These are phyloP conservation scores for Creolimax fragrantissima DNA, from an alignment of 78 protist species.

Conservation along the genomic window DNA sequence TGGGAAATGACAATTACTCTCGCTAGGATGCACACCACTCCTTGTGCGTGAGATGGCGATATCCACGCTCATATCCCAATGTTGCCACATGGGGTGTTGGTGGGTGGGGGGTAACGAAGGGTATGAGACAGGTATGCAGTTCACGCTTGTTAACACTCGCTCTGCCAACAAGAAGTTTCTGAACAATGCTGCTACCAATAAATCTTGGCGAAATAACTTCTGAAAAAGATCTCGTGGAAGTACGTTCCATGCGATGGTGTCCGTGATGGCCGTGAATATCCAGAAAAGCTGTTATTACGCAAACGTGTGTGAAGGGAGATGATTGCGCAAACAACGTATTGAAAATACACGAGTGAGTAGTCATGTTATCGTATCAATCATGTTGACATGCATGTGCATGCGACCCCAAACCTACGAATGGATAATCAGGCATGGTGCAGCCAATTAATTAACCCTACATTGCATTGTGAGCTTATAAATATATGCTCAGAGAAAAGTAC, in stretches of 20 bases:
- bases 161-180: conserved; percentile 95
- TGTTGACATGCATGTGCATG: too few species aligned
- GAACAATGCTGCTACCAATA: conserved; percentile 84
- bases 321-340: too few species aligned
- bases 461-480: too few species aligned
- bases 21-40: neutral
- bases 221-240: conserved; percentile 76
- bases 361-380: too few species aligned
- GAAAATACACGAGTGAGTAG: too few species aligned
- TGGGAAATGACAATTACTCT: neutral
- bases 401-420: too few species aligned
- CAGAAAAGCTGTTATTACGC: conserved; percentile 76
- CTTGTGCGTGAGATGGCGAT: neutral
- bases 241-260: conserved; percentile 96
- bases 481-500: too few species aligned
- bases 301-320: too few species aligned
- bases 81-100: conserved; percentile 72
- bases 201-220: conserved; percentile 85
- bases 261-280: conserved; percentile 98
- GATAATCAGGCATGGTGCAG: too few species aligned
- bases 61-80: neutral
- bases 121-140: conserved; percentile 83
- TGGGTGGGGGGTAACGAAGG: conserved; percentile 83
- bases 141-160: conserved; percentile 71
- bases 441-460: too few species aligned